Percentiles rank a stretch among this genome's conserved stretches.
Evolutionary conservation across 108 stramenopile genomes (phyloP).

Genomic region (Conticribra weissflogii): DNA sequence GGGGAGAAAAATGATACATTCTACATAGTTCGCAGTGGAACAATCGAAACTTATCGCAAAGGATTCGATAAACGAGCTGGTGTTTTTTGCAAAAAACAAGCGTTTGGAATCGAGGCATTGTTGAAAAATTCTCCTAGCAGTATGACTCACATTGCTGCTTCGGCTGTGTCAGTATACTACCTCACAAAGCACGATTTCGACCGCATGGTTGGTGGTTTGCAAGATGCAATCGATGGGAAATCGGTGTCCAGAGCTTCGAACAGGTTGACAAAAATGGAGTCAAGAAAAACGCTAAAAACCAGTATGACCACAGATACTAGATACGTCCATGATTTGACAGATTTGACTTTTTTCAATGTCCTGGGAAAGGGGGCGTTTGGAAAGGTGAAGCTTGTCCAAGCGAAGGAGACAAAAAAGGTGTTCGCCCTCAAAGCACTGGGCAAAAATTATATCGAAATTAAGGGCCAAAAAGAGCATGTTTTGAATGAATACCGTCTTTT

Average conservation of each 20-base stretch:
- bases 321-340: slow-evolving; percentile 18
- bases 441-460: slow-evolving; percentile 60
- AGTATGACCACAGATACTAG: slow-evolving; percentile 23
- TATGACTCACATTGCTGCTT: slow-evolving; percentile 60
- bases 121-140: slow-evolving; percentile 62
- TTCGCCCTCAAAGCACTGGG: slow-evolving; percentile 77
- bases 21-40: slow-evolving; percentile 79
- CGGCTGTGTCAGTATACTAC: slow-evolving; percentile 54
- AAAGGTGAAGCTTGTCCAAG: slow-evolving; percentile 38
- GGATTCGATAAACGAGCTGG: slow-evolving; percentile 50
- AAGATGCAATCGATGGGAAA: slow-evolving; percentile 58
- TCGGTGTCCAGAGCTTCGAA: slow-evolving; percentile 22
- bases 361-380: slow-evolving; percentile 53
- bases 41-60: slow-evolving; percentile 44
- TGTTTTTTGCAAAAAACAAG: slow-evolving; percentile 38
- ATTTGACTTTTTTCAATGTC: slow-evolving; percentile 28
- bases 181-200: slow-evolving; percentile 63
- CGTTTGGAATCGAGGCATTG: slow-evolving; percentile 75
- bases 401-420: slow-evolving; percentile 29
- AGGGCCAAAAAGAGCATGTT: slow-evolving; percentile 62
- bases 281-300: slow-evolving; percentile 19
- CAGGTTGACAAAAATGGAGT: slow-evolving; percentile 1
- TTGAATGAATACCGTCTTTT: slow-evolving; percentile 54
- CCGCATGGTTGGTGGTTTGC: slow-evolving; percentile 58
- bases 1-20: slow-evolving; percentile 89